Evolutionary conservation across 352 stramenopile genomes (phyloP), one percentile per base, ranked within the genome.

Genomic region (Phytopythium boreale): DNA sequence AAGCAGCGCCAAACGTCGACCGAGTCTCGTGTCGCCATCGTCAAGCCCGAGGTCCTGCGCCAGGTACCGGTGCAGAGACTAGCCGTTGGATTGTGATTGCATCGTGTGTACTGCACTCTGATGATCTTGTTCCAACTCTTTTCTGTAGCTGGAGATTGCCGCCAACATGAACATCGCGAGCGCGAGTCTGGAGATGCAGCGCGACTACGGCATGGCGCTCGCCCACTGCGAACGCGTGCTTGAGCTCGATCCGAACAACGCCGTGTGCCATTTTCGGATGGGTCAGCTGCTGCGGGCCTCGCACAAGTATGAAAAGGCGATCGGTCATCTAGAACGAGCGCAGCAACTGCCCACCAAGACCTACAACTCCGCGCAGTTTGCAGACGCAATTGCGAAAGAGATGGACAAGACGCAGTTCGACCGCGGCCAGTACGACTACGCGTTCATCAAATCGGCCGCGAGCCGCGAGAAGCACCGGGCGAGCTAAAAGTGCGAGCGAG

Each of bases 101-200:
- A 22, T 36, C 5, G 5, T 22, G 24, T 1, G 9, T 0, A 34
- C 11, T 36, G 17, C 11, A 8, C 17, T n/a, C 17, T 36, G n/a
- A 26, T 20, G 22, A 50, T 22, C 20, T 56, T 12, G 31, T 19
- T 52, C 64, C 11, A 14, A 5, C 8, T 34, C 10, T 50, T 26
- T 24, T 63, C 19, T 31, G 22, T 34, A 74, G 68, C 31, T 82
- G 7, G 67, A 87, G 64, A 69, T 90, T 2, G 77, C 80, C 11
- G 89, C 77, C 56, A 77, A 84, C 47, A 59, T 92, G 19, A 90
- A 90, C 44, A 90, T 90, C 49, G 81, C 77, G 11, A 79, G 72
- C 20, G 81, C 75, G 12, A 85, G 59, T 44, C 65, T 87, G 9
- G 83, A 92, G 34, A 90, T 88, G 77, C 81, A 92, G 43, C 79